phyloP scores from a whole-genome alignment of 169 alveolate genomes.

The Plasmodium fragile region DNA sequence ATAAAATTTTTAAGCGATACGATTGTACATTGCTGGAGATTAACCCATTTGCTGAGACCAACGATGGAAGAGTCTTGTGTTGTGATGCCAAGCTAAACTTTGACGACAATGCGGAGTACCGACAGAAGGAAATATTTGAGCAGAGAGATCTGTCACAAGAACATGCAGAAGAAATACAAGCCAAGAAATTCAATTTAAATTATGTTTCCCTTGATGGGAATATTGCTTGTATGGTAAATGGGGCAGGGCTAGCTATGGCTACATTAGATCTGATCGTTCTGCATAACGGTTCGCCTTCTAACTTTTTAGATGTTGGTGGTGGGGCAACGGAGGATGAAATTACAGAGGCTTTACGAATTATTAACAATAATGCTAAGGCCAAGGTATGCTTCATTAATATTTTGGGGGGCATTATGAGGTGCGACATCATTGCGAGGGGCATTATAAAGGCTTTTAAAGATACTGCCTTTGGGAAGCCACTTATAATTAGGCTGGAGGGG shows the following conservation, averaged over 20 bases:
- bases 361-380: conserved; percentile 91
- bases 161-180: conserved; percentile 92
- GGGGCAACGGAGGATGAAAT: conserved; percentile 93
- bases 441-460: conserved; percentile 90
- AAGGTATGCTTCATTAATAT: conserved; percentile 94
- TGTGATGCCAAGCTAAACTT: conserved; percentile 96
- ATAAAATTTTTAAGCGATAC: conserved; percentile 87
- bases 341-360: conserved; percentile 92
- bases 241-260: conserved; percentile 99
- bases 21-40: conserved; percentile 96
- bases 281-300: conserved; percentile 96
- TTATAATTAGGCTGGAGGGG: conserved; percentile 94
- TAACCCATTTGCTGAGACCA: conserved; percentile 94
- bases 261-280: conserved; percentile 92
- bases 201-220: conserved; percentile 95
- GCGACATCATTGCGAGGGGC: conserved; percentile 94
- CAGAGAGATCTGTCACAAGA: conserved; percentile 86
- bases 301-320: conserved; percentile 98
- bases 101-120: conserved; percentile 96
- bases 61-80: conserved; percentile 90
- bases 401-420: conserved; percentile 96
- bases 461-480: conserved; percentile 90
- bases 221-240: conserved; percentile 96
- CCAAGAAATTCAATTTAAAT: conserved; percentile 92
- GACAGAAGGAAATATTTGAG: conserved; percentile 91